Evolutionary conservation across 192 early-diverging fungal genomes (phyloP).

Genomic region (Rhizophagus prolifer): DNA sequence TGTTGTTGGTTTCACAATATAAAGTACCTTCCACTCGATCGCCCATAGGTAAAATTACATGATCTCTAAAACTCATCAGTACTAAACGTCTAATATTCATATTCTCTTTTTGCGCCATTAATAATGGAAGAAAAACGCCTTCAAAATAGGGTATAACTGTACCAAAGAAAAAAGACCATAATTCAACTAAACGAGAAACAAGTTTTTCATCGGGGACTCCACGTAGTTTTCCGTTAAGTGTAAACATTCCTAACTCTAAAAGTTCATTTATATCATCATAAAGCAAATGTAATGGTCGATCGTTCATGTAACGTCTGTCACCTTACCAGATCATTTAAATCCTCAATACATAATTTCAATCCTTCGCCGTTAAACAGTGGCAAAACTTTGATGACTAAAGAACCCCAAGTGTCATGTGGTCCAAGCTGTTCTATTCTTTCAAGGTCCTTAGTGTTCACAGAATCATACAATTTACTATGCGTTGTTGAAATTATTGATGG

Average conservation of each 20-base stretch:
- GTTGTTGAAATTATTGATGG: not conserved
- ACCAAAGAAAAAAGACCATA: constrained; percentile 80
- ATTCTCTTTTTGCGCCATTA: constrained; percentile 30
- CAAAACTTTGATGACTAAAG: constrained; percentile 71
- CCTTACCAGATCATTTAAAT: constrained; percentile 77
- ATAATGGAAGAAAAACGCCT: constrained; percentile 79
- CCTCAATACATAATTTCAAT: constrained; percentile 78
- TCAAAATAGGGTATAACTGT: constrained; percentile 84
- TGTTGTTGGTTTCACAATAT: not conserved
- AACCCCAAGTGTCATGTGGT: constrained; percentile 66
- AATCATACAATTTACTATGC: not conserved
- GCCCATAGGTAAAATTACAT: constrained; percentile 62
- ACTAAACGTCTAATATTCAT: constrained; percentile 55
- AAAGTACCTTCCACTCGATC: constrained; percentile 61
- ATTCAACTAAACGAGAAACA: constrained; percentile 64
- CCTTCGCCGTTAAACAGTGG: constrained; percentile 88
- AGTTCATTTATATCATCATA: constrained; percentile 61
- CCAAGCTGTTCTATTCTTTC: not conserved
- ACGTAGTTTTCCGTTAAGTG: constrained; percentile 64
- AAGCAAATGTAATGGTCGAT: constrained; percentile 41
- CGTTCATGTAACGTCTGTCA: constrained; percentile 51
- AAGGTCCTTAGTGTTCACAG: not conserved
- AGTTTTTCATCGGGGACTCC: constrained; percentile 66
- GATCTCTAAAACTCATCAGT: constrained; percentile 63
- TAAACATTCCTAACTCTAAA: constrained; percentile 62